Base-by-base conservation (phyloP, 352 stramenopile species). In the Peronospora destructor region DNA sequence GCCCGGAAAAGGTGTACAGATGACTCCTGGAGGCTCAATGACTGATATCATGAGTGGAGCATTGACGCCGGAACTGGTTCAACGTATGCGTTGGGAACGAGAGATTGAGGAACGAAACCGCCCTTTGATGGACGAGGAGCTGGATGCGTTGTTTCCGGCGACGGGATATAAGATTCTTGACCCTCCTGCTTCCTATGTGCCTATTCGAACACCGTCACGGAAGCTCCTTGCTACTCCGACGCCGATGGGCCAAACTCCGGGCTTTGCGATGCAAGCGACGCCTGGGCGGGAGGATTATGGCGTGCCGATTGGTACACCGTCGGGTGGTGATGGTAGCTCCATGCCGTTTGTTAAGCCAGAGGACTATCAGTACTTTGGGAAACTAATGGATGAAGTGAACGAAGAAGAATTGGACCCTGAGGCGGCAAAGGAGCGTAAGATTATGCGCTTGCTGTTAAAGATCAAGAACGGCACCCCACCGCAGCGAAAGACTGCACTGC, bases 381-480 rank as follows among this genome's bases (percentile, higher is more conserved):
- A 96, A 37, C 69, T 98, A 1, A 97, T 97, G 87, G 91, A 98
- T 26, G 81, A 93, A 21, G 76, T 90, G 6, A 87, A 92, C 11
- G 85, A 96, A 54, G 84, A 95, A 35, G 64, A 71, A 0, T 53
- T 94, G 8, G 80, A 91, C 51, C 84, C 96, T 5, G 95, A 98
- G 48, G 85, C 97, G 52, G 82, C 87, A 0, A 98, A 95, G 53
- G 95, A 98, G 56, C 80, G 95, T 32, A 96, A 97, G 56, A 99
- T 99, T 53, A 98, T 99, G 93, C 77, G 87, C 0, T 59, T 99
- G 29, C 60, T 99, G 47, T 77, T 99, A 2, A 98, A 98, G 56
- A 99, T 99, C 53, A 99, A 99, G 79, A 99, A 97, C 59, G 97
- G 97, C 12, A 98, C 94, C 1, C 96, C 97, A 2, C 94, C 95